Conservation (phyloP, 306 rosid genomes). For the Pyrus pyrifolia region DNA sequence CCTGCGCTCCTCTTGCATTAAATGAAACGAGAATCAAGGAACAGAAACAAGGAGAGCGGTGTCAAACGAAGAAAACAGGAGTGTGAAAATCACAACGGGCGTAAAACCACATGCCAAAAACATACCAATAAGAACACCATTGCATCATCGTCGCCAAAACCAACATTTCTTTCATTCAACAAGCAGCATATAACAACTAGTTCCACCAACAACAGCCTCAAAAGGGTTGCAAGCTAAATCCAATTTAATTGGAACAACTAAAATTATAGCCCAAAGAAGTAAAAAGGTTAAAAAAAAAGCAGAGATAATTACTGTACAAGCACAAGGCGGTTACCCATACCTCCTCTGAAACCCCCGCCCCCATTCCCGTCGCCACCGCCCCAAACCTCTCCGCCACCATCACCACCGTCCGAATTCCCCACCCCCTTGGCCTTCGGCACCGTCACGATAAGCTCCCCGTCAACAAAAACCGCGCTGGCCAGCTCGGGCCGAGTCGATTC, state of each 20-base stretch:
- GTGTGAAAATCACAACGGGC: background rate
- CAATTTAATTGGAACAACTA: constrained; percentile 25
- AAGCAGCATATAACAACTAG: constrained; percentile 28
- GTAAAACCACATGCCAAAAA: background rate
- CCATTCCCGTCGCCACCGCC: constrained; percentile 26
- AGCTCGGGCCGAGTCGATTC: constrained; percentile 87
- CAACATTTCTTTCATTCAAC: constrained; percentile 19
- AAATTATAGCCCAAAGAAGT: constrained; percentile 1
- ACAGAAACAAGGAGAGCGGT: background rate
- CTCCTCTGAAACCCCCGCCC: constrained; percentile 44
- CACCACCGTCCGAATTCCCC: constrained; percentile 27
- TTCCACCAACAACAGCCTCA: constrained; percentile 27
- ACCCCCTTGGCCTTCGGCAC: constrained; percentile 64
- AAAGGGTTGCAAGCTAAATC: constrained; percentile 21
- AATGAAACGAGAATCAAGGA: too few relatives aligned
- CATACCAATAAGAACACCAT: background rate
- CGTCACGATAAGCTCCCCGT: constrained; percentile 87
- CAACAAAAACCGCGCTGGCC: constrained; percentile 72
- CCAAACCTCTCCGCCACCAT: constrained; percentile 37
- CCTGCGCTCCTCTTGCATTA: too few relatives aligned
- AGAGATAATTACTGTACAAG: constrained; percentile 71
- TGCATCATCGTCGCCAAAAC: constrained; percentile 1
- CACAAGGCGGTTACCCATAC: constrained; percentile 76
- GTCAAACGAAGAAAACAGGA: too few relatives aligned
- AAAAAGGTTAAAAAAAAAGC: constrained; percentile 1